Evolutionary conservation across 257 asterid species (phyloP).

Genomic region (Primulina huaijiensis): DNA sequence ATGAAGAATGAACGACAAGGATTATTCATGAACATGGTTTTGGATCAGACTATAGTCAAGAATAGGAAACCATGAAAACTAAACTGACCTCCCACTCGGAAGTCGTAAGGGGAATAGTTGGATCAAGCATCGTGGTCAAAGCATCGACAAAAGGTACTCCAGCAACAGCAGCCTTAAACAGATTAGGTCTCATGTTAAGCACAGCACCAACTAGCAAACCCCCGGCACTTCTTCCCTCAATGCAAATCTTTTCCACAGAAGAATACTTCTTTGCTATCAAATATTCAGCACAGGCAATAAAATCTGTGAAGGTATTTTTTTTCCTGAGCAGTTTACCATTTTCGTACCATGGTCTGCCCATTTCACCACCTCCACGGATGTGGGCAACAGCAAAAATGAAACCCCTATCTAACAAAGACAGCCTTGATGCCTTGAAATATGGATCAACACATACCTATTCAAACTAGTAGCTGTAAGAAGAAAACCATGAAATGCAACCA

Average conservation of each 20-base stretch:
- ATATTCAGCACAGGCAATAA: constrained; percentile 79
- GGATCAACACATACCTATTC: constrained; percentile 85
- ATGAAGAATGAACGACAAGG: too few relatives aligned
- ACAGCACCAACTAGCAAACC: constrained; percentile 95
- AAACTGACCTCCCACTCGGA: constrained; percentile 96
- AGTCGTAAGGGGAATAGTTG: constrained; percentile 94
- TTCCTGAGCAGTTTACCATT: constrained; percentile 84
- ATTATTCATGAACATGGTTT: too few relatives aligned
- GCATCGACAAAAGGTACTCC: constrained; percentile 97
- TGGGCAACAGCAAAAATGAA: constrained; percentile 75
- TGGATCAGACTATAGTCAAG: not conserved
- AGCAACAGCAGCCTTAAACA: constrained; percentile 85
- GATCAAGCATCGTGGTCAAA: constrained; percentile 96
- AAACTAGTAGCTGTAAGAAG: constrained; percentile 30
- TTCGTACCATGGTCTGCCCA: constrained; percentile 99
- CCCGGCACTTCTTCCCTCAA: constrained; percentile 95
- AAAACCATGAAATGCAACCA: constrained; percentile 3
- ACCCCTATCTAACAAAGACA: constrained; percentile 90
- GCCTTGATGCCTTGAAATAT: constrained; percentile 65
- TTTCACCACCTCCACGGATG: constrained; percentile 98
- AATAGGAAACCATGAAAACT: constrained; percentile 10
- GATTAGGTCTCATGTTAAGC: constrained; percentile 88
- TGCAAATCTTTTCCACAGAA: constrained; percentile 80
- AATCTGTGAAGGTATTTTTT: constrained; percentile 88
- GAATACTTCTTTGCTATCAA: constrained; percentile 75